Evolutionary conservation across 2,329 filamentous ascomycete species (phyloP).

Genomic region (Orbilia ellipsospora): DNA sequence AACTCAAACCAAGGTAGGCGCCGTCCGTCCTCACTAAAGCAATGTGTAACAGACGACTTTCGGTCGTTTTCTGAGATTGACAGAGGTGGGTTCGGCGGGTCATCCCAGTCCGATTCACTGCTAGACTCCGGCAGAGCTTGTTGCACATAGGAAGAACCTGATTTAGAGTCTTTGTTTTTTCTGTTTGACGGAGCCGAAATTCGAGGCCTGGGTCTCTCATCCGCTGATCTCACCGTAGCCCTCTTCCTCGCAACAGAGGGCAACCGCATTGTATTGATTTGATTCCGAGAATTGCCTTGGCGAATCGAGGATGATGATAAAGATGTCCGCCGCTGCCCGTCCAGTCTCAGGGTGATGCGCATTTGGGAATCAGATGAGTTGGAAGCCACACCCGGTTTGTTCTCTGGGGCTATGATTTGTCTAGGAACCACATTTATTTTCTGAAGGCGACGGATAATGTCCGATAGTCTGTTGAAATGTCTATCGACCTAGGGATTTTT

Average conservation of each 20-base stretch:
- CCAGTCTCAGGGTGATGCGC: slow-evolving; percentile 58
- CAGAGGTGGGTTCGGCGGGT: slow-evolving; percentile 54
- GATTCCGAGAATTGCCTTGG: slow-evolving; percentile 4
- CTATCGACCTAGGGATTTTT: slow-evolving; percentile 64
- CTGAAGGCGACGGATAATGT: slow-evolving; percentile 51
- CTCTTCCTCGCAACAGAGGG: slow-evolving; percentile 26
- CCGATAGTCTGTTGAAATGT: slow-evolving; percentile 68
- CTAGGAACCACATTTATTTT: slow-evolving; percentile 64
- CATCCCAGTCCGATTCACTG: slow-evolving; percentile 58
- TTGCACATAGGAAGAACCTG: slow-evolving; percentile 25
- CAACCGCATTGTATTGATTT: slow-evolving; percentile 1
- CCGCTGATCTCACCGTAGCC: slow-evolving; percentile 10
- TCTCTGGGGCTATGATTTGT: slow-evolving; percentile 72
- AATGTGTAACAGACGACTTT: slow-evolving; percentile 46
- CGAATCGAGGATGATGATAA: slow-evolving; percentile 32
- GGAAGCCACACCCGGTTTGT: slow-evolving; percentile 68
- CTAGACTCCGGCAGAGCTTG: slow-evolving; percentile 34
- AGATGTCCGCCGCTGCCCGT: slow-evolving; percentile 49
- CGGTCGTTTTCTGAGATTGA: slow-evolving; percentile 32
- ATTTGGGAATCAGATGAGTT: slow-evolving; percentile 63
- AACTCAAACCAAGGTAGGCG: slow-evolving; percentile 60
- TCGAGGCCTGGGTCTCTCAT: slow-evolving; percentile 16
- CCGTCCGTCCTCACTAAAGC: slow-evolving; percentile 61
- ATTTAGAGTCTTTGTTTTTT: slow-evolving; percentile 16
- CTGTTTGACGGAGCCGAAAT: background rate